Conservation (phyloP, 2,329 filamentous ascomycete species). For the Cercospora citrullina region DNA sequence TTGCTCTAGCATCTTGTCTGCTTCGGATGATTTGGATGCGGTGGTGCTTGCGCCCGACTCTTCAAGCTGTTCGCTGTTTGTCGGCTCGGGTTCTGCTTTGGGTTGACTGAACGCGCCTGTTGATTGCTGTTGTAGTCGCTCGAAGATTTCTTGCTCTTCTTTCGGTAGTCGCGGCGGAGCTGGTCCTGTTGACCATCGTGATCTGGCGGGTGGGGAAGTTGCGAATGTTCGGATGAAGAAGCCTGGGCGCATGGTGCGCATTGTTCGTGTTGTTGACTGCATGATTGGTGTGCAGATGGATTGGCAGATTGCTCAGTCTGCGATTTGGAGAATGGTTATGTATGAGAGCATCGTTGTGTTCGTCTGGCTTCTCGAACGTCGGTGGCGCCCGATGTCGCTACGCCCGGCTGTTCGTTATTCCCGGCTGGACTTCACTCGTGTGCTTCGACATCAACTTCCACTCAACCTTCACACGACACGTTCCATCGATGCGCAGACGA, state of each 20-base stretch:
- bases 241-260: slow-evolving; percentile 32
- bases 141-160: slow-evolving; percentile 86
- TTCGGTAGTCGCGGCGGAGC: slow-evolving; percentile 83
- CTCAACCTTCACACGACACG: not conserved
- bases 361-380: not conserved
- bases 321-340: not conserved
- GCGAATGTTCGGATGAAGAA: slow-evolving; percentile 38
- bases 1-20: slow-evolving; percentile 33
- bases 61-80: slow-evolving; percentile 1
- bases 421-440: not conserved
- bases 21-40: slow-evolving; percentile 23
- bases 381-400: slow-evolving; percentile 5
- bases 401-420: slow-evolving; percentile 1
- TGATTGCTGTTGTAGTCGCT: slow-evolving; percentile 75
- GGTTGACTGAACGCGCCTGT: slow-evolving; percentile 76
- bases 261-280: slow-evolving; percentile 25
- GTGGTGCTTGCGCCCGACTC: slow-evolving; percentile 11
- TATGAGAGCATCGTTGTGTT: not conserved
- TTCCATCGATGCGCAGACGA: not conserved
- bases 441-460: not conserved
- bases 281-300: slow-evolving; percentile 17
- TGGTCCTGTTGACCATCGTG: slow-evolving; percentile 52
- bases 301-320: not conserved
- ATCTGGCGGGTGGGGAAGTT: slow-evolving; percentile 48
- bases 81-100: slow-evolving; percentile 27